Evolutionary conservation across 2,329 filamentous ascomycete species (phyloP).

Genomic region (Didymella arachidicola): DNA sequence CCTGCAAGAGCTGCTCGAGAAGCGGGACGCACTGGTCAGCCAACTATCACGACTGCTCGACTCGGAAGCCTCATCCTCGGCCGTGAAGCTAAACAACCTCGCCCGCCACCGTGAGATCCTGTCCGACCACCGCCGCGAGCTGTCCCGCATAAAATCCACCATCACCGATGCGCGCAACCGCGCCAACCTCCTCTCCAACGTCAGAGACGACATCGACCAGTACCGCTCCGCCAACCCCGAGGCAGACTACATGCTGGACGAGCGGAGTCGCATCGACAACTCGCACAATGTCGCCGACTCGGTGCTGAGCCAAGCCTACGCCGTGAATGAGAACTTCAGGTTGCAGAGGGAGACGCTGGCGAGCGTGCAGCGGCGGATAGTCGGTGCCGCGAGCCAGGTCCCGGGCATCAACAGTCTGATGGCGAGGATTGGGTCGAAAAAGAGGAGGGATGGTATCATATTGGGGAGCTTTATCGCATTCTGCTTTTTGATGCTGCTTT

Average conservation of each 20-base stretch:
- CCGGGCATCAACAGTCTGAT: slow-evolving; percentile 94
- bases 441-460: slow-evolving; percentile 93
- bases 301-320: slow-evolving; percentile 94
- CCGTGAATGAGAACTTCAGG: slow-evolving; percentile 90
- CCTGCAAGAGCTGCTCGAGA: slow-evolving; percentile 83
- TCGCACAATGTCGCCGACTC: slow-evolving; percentile 89
- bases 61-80: slow-evolving; percentile 89
- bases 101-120: slow-evolving; percentile 90
- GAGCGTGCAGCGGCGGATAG: slow-evolving; percentile 90
- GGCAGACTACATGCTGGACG: slow-evolving; percentile 96
- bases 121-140: slow-evolving; percentile 82
- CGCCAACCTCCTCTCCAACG: slow-evolving; percentile 87
- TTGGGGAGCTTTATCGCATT: slow-evolving; percentile 89
- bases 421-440: slow-evolving; percentile 89
- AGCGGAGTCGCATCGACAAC: slow-evolving; percentile 84
- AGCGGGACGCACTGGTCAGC: slow-evolving; percentile 81
- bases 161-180: slow-evolving; percentile 83
- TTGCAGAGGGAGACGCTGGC: slow-evolving; percentile 86
- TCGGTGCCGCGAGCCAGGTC: slow-evolving; percentile 85
- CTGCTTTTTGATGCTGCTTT: slow-evolving; percentile 87
- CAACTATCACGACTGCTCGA: slow-evolving; percentile 91
- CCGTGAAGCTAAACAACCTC: slow-evolving; percentile 96
- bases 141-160: slow-evolving; percentile 74
- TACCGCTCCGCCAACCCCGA: slow-evolving; percentile 88
- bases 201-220: slow-evolving; percentile 89